Conservation (phyloP, 2,329 filamentous ascomycete genomes). For the Aureobasidium sp. region DNA sequence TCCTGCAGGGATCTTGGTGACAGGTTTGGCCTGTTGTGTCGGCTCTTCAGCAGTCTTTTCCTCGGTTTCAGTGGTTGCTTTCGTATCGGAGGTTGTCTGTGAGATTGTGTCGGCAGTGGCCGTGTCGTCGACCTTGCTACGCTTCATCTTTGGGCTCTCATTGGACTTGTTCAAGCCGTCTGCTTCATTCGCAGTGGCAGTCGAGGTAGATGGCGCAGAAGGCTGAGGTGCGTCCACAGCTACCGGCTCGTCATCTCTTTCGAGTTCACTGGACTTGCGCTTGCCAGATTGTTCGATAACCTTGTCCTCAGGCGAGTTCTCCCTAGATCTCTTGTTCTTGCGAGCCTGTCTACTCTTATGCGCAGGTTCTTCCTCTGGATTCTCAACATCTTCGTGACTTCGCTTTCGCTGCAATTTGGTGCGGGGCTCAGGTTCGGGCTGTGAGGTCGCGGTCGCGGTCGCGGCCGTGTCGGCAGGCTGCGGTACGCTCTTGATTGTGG, state of each 20-base stretch:
- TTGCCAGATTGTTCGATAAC: conserved; percentile 25
- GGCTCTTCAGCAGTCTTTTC: conserved; percentile 23
- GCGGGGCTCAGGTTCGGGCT: conserved; percentile 17
- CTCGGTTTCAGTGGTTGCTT: conserved; percentile 15
- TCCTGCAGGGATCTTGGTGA: conserved; percentile 26
- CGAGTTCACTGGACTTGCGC: conserved; percentile 25
- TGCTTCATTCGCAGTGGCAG: conserved; percentile 1
- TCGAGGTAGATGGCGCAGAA: conserved; percentile 15
- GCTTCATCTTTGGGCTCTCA: conserved; percentile 44
- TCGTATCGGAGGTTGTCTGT: conserved; percentile 13
- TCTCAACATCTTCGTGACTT: conserved; percentile 36
- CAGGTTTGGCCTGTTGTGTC: conserved; percentile 14
- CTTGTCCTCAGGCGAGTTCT: conserved; percentile 32
- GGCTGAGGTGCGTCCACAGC: conserved; percentile 6
- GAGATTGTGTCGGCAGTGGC: not conserved
- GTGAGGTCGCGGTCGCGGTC: not conserved
- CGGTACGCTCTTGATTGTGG: conserved; percentile 40
- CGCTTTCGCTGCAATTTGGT: conserved; percentile 38
- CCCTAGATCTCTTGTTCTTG: conserved; percentile 44
- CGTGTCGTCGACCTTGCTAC: conserved; percentile 32
- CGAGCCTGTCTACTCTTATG: conserved; percentile 33
- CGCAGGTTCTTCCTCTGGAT: conserved; percentile 28
- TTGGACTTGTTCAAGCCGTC: conserved; percentile 22
- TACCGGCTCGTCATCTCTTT: not conserved
- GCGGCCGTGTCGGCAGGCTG: not conserved